Evolutionary conservation across 768 basidiomycete species (phyloP), one percentile per base, ranked within the genome.

Genomic region (Brasilioporus rufonigricans): DNA sequence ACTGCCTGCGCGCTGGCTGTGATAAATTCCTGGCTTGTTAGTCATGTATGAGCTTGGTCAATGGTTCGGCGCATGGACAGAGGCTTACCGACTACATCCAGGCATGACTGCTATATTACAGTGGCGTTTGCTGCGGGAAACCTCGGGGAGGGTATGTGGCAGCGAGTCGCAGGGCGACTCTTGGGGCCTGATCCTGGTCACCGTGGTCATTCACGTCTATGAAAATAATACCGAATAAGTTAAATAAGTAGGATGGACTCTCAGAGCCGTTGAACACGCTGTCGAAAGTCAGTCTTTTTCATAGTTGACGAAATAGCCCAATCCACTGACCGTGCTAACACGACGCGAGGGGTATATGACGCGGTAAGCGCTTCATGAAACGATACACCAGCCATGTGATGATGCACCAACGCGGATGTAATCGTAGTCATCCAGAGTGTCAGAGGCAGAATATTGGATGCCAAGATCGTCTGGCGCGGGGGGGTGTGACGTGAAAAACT

Each of bases 1-100:
- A 92, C 88, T 66, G 33, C 38, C 24, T 95, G 24, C 19, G 89
- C 5, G 91, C 96, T 90, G 3, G 92, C 92, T 0, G 91, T 91
- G 4, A 91, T 81, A 24, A 93, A 87, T 74, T 94, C 87, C 65
- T 94, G 93, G 11, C 91, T 91, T 84, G 24, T 43, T 12, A 12
- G 50, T 23, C 35, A 44, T 24, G n/a, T 12, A 14, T 56, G 26
- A 54, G 44, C 27, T 40, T 7, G 27, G 57, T 36, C 1, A 32
- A 52, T 36, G 29, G n/a, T 43, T 29, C 13, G 32, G 41, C 29
- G 31, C 16, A n/a, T 29, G 9, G 18, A 53, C 9, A 27, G 24
- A 44, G 14, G 38, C 67, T 53, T 21, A 71, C 72, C 67, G 6
- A 67, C 68, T 24, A 70, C 70, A 16, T 71, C 70, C n/a, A n/a